phyloP scores from a whole-genome alignment of 2,329 filamentous ascomycete genomes.

The Cordyceps farinosa region DNA sequence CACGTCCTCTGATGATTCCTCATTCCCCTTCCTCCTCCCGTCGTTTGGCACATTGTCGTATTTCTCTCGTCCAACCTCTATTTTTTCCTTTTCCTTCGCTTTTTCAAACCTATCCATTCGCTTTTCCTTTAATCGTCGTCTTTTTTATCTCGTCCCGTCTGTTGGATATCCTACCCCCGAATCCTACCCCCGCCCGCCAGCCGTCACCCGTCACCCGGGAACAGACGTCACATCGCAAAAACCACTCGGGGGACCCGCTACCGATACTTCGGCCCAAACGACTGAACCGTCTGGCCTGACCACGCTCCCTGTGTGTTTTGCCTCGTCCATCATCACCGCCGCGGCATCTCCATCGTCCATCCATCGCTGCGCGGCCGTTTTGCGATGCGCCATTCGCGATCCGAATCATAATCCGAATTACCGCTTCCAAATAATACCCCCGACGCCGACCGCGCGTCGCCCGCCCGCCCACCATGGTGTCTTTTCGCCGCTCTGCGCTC shows the following conservation, averaged over 20 bases:
- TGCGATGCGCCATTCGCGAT: constrained; percentile 10
- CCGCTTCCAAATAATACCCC: neutral
- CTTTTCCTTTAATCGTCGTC: neutral
- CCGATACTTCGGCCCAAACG: constrained; percentile 5
- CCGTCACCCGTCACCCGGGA: neutral
- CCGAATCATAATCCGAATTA: neutral
- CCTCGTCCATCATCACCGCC: constrained; percentile 13
- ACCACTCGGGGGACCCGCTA: constrained; percentile 6
- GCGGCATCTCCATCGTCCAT: constrained; percentile 3
- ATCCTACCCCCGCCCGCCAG: neutral
- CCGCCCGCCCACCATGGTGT: constrained; percentile 9
- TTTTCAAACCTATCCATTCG: constrained; percentile 11
- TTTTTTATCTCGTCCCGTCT: neutral
- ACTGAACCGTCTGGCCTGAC: neutral
- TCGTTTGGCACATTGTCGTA: neutral
- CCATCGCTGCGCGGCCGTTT: neutral
- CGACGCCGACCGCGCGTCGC: neutral
- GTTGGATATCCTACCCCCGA: too few species aligned
- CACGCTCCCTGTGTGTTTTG: constrained; percentile 1
- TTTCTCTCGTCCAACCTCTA: neutral
- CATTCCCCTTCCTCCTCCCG: constrained; percentile 1
- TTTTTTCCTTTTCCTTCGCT: neutral
- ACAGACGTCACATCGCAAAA: constrained; percentile 13
- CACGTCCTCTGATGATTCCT: neutral
- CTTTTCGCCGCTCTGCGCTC: constrained; percentile 23